A percentile compares a stretch with the other conserved stretches of the same genome.
Conservation (phyloP, 352 stramenopile genomes). For the Phytophthora multivora region DNA sequence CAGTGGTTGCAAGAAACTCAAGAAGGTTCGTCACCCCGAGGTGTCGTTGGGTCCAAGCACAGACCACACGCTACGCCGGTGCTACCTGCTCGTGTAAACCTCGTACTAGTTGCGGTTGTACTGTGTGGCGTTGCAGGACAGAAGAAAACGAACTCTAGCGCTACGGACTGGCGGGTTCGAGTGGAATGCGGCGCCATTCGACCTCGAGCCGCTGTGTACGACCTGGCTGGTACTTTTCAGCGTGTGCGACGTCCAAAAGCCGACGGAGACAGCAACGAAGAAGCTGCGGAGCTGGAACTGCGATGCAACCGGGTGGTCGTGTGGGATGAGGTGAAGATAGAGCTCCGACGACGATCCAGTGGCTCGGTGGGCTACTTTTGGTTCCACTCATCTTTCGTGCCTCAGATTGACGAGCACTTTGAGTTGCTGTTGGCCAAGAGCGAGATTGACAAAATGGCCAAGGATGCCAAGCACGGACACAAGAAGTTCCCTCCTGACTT, state of each 20-base stretch:
- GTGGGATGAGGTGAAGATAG: slow-evolving; percentile 68
- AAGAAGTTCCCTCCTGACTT: slow-evolving; percentile 64
- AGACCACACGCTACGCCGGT: slow-evolving; percentile 32
- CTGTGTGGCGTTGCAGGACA: slow-evolving; percentile 50
- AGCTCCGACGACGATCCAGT: slow-evolving; percentile 48
- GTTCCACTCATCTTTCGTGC: slow-evolving; percentile 80
- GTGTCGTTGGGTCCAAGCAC: slow-evolving; percentile 1
- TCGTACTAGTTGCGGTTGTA: slow-evolving; percentile 48
- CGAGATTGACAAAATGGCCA: slow-evolving; percentile 77
- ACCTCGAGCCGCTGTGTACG: slow-evolving; percentile 27
- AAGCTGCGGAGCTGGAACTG: slow-evolving; percentile 46
- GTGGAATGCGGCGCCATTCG: slow-evolving; percentile 51
- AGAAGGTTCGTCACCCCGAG: slow-evolving; percentile 21
- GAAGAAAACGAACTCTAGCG: slow-evolving; percentile 39
- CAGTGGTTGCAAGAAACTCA: slow-evolving; percentile 57
- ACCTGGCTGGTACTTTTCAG: slow-evolving; percentile 31
- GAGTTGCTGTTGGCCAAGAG: slow-evolving; percentile 54
- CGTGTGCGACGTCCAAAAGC: slow-evolving; percentile 1
- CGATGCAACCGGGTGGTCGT: slow-evolving; percentile 49
- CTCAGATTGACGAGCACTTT: slow-evolving; percentile 19
- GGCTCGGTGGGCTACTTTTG: slow-evolving; percentile 67
- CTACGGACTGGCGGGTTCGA: slow-evolving; percentile 55
- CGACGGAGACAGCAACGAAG: slow-evolving; percentile 5
- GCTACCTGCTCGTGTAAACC: slow-evolving; percentile 33
- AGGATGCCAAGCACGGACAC: slow-evolving; percentile 73